phyloP scores from a whole-genome alignment of 1,139 yeast species.

The Hemisphaericaspora subhashii region DNA sequence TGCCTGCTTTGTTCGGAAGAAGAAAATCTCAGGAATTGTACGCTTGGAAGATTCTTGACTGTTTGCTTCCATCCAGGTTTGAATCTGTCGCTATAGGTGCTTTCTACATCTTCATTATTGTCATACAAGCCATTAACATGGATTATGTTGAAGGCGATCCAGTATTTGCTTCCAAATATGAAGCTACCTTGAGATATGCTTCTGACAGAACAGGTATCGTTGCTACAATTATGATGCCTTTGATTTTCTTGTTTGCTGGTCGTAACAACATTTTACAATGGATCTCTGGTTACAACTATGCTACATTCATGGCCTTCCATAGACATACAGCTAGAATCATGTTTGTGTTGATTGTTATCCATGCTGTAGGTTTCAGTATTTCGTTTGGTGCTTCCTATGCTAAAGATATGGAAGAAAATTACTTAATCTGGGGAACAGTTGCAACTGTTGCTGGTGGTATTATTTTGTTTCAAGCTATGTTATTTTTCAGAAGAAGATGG shows the following conservation, averaged over 20 bases:
- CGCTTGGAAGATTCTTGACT: slow-evolving; percentile 21
- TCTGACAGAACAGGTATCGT: slow-evolving; percentile 37
- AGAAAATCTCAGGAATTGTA: slow-evolving; percentile 25
- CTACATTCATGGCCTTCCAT: slow-evolving; percentile 37
- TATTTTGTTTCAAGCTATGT: slow-evolving; percentile 37
- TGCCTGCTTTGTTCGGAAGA: slow-evolving; percentile 30
- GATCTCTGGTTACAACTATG: slow-evolving; percentile 40
- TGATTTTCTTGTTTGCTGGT: slow-evolving; percentile 43
- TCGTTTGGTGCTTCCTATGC: slow-evolving; percentile 15
- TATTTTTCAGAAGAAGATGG: slow-evolving; percentile 39
- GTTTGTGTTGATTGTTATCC: slow-evolving; percentile 29
- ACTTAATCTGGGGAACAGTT: slow-evolving; percentile 32
- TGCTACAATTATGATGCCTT: slow-evolving; percentile 32
- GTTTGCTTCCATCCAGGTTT: slow-evolving; percentile 29
- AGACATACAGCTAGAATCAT: slow-evolving; percentile 39
- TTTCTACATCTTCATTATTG: slow-evolving; percentile 46
- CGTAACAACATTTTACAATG: slow-evolving; percentile 44
- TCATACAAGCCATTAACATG: slow-evolving; percentile 30
- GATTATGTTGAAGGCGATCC: slow-evolving; percentile 25
- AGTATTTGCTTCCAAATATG: slow-evolving; percentile 15
- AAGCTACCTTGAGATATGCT: slow-evolving; percentile 27
- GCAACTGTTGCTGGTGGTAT: slow-evolving; percentile 36
- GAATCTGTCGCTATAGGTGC: slow-evolving; percentile 25
- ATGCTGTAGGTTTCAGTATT: slow-evolving; percentile 41
- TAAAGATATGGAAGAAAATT: slow-evolving; percentile 19